Conservation (phyloP, 2,329 filamentous ascomycete species). For the Aspergillus hiratsukae region DNA sequence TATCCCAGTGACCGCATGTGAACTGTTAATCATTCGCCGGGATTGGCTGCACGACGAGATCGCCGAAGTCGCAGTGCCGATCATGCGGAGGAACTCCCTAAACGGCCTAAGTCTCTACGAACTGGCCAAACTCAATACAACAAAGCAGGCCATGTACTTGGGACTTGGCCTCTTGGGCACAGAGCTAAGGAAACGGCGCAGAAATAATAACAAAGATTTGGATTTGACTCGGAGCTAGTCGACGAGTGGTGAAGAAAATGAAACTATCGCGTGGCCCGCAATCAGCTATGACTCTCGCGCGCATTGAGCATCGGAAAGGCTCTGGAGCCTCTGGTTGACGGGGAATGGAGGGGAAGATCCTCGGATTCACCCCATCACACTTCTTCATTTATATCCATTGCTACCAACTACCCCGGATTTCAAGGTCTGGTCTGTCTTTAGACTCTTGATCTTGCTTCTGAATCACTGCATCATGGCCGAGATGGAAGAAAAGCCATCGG, state of each 20-base stretch:
- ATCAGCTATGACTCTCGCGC: background rate
- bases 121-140: background rate
- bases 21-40: slow-evolving; percentile 2
- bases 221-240: background rate
- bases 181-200: background rate
- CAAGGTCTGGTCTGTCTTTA: background rate
- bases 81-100: slow-evolving; percentile 5
- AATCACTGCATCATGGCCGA: slow-evolving; percentile 17
- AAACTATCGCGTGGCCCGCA: background rate
- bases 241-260: background rate
- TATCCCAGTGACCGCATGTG: slow-evolving; percentile 11
- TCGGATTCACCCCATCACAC: background rate
- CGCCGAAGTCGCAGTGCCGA: slow-evolving; percentile 5
- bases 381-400: background rate
- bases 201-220: background rate
- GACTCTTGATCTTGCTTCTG: background rate
- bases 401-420: slow-evolving; percentile 1
- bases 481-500: slow-evolving; percentile 22
- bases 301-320: background rate
- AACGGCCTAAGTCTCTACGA: background rate
- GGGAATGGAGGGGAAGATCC: background rate
- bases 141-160: too few relatives aligned
- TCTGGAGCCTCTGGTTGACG: background rate
- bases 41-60: slow-evolving; percentile 8
- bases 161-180: background rate